Evolutionary conservation across 371 early-diverging fungal species (phyloP), one percentile per base, ranked within the genome.

Genomic region (Mucor mucedo): DNA sequence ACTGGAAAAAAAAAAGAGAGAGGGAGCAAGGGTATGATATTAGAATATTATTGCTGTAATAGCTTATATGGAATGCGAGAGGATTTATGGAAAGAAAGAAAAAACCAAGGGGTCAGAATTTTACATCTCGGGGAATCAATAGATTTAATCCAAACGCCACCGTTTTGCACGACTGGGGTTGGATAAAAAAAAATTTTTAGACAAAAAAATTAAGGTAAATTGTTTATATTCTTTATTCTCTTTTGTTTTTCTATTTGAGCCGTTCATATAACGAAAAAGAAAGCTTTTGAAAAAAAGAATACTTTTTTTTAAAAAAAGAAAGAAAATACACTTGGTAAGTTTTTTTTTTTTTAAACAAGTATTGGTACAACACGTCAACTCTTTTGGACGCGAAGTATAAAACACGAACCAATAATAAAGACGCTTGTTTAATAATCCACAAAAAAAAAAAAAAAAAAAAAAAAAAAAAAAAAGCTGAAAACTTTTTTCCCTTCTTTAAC

Each of bases 331-430:
- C 45, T 45, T 45, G 45, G 45, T 45, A 45, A 45, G 45, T 16
- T 16, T 6, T 42, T 10, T 42, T 42, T 42, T 42, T 42, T 45
- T 16, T 1, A 16, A 45, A 16, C 45, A 45, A 16, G 16, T 6
- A 45, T 59, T 59, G 39, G 40, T 42, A 39, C 59, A 28, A 59
- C 62, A 54, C 62, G 62, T 62, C 62, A 62, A 62, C n/a, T 62
- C 42, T 42, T 54, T 62, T 47, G 35, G 45, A 62, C 62, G 62
- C 62, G 62, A 60, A 45, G 45, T 40, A 40, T 41, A 21, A 53
- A 62, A 62, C 62, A 62, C 62, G 62, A 53, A 62, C 62, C 62
- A 62, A 62, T 62, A 14, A 60, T 38, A 33, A 52, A 28, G 53
- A 60, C 61, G 62, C 54, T 54, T 16, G 21, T 44, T 53, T 2